These are phyloP conservation scores for Aspergillus hancockii DNA, from an alignment of 495 filamentous ascomycete genomes.

Conservation along the genomic window DNA sequence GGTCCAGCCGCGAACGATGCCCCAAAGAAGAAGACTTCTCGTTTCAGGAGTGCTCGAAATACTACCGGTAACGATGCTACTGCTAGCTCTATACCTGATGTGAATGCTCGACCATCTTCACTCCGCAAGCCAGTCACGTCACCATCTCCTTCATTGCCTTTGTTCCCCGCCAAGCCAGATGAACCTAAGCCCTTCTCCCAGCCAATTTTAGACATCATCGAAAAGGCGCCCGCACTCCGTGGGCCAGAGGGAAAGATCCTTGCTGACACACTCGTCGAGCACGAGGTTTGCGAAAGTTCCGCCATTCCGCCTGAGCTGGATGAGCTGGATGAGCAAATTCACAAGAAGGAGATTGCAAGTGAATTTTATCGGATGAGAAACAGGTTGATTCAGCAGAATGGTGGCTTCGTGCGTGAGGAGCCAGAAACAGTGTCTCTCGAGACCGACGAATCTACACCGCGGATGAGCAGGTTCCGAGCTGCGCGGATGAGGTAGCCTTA, in stretches of 20 bases:
- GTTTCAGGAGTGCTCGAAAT: conserved; percentile 42
- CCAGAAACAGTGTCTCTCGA: conserved; percentile 59
- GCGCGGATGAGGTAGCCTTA: conserved; percentile 61
- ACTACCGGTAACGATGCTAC: conserved; percentile 10
- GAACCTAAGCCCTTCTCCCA: conserved; percentile 49
- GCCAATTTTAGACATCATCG: conserved; percentile 40
- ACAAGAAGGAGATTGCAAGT: conserved; percentile 73
- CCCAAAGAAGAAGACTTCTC: conserved; percentile 46
- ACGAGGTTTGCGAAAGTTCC: conserved; percentile 34
- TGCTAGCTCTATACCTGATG: conserved; percentile 9
- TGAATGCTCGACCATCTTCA: conserved; percentile 15
- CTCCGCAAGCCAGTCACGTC: conserved; percentile 19
- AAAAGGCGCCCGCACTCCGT: conserved; percentile 23
- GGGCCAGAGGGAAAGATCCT: conserved; percentile 58
- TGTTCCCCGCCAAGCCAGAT: conserved; percentile 46
- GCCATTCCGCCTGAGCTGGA: conserved; percentile 57
- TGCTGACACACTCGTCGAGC: conserved; percentile 63
- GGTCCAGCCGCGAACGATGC: conserved; percentile 15
- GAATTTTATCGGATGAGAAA: conserved; percentile 83
- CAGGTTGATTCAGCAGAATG: conserved; percentile 73
- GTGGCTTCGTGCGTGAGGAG: conserved; percentile 68
- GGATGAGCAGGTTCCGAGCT: conserved; percentile 87
- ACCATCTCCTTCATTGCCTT: conserved; percentile 27
- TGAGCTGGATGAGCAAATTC: conserved; percentile 69
- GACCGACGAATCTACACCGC: conserved; percentile 63